Percentiles rank a stretch among this genome's conserved stretches.
phyloP scores from a whole-genome alignment of 139 green algal species.

The Picochlorum sp. region DNA sequence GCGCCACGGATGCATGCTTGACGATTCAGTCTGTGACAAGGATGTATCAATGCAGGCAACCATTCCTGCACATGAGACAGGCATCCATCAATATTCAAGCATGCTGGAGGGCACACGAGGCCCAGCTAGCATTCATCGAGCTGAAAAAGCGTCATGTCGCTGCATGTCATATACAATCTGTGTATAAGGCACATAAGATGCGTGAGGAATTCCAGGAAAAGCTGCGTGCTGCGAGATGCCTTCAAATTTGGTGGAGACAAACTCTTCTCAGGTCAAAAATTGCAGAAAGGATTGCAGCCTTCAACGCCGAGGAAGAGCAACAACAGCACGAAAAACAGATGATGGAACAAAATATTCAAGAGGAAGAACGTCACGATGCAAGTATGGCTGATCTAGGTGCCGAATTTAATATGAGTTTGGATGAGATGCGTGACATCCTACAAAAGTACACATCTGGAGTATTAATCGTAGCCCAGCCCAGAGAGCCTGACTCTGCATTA shows the following conservation, averaged over 20 bases:
- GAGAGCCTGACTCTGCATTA: constrained; percentile 8
- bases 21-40: constrained; percentile 36
- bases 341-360: background rate
- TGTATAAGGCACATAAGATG: constrained; percentile 15
- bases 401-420: constrained; percentile 7
- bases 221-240: constrained; percentile 8
- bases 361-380: background rate
- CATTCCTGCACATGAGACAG: constrained; percentile 18
- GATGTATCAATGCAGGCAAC: constrained; percentile 26
- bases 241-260: constrained; percentile 49
- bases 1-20: constrained; percentile 40
- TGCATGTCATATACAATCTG: constrained; percentile 37
- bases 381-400: background rate
- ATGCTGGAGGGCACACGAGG: constrained; percentile 22
- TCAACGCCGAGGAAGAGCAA: background rate
- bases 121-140: constrained; percentile 18
- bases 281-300: background rate
- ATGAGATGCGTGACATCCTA: constrained; percentile 6
- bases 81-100: constrained; percentile 35
- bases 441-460: constrained; percentile 22
- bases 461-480: constrained; percentile 8
- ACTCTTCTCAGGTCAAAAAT: background rate
- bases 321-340: background rate
- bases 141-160: constrained; percentile 24
- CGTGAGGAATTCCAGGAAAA: constrained; percentile 3